A percentile compares a stretch with the other conserved stretches of the same genome.
phyloP scores from a whole-genome alignment of 352 stramenopile species.

The Pythium scleroteichum region DNA sequence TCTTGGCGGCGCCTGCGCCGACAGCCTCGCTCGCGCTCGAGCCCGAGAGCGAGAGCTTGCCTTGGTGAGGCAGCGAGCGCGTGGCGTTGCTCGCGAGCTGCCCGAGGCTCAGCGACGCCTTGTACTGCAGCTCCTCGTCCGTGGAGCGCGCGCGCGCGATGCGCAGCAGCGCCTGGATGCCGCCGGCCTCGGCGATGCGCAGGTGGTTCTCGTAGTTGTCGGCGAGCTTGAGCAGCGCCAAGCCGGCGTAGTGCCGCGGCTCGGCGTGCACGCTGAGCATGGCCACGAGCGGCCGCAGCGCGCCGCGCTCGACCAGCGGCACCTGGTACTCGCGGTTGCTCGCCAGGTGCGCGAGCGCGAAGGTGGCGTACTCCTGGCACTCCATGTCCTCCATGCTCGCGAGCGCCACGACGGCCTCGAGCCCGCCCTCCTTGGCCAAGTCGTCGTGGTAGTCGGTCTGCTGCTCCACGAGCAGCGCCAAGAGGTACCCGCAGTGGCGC shows the following conservation, averaged over 20 bases:
- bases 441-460: constrained; percentile 92
- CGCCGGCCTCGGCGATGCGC: constrained; percentile 93
- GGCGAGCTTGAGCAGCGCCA: constrained; percentile 96
- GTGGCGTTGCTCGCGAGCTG: constrained; percentile 92
- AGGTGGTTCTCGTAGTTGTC: constrained; percentile 99
- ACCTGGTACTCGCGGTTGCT: constrained; percentile 95
- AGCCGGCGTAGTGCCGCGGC: constrained; percentile 93
- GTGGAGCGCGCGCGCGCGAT: constrained; percentile 89
- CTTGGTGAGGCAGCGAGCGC: constrained; percentile 68
- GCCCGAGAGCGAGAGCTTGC: constrained; percentile 35
- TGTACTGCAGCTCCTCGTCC: constrained; percentile 95
- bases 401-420: constrained; percentile 90
- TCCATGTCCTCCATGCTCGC: constrained; percentile 94
- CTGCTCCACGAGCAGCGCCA: constrained; percentile 90
- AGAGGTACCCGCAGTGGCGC: constrained; percentile 92
- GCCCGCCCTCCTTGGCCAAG: constrained; percentile 80
- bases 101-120: constrained; percentile 92
- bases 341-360: constrained; percentile 93
- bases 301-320: constrained; percentile 89
- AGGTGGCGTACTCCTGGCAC: constrained; percentile 95
- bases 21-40: constrained; percentile 47
- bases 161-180: constrained; percentile 94
- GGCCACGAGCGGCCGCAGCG: constrained; percentile 92
- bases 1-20: constrained; percentile 70
- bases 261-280: constrained; percentile 96